Conservation (phyloP, 2,329 filamentous ascomycete genomes). For the Arthrobotrys musiformis region DNA sequence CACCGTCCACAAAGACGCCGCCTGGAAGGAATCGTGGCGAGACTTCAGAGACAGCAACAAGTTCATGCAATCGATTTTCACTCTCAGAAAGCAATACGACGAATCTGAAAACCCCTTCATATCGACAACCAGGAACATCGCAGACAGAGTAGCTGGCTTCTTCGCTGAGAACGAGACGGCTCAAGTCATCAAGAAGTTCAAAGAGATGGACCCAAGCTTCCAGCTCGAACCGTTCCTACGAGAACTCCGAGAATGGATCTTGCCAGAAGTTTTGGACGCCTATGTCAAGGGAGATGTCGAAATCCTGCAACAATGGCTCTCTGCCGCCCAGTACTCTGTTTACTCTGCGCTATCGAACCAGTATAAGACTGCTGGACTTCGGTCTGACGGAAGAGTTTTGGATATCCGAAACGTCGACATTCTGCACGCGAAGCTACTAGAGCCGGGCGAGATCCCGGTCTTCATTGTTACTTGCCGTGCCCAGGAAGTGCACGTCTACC, state of each 20-base stretch:
- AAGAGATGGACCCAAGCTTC: conserved; percentile 93
- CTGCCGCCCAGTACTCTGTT: conserved; percentile 93
- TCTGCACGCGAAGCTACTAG: conserved; percentile 79
- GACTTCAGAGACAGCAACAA: conserved; percentile 92
- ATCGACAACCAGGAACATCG: conserved; percentile 90
- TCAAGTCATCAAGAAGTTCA: conserved; percentile 97
- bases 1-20: conserved; percentile 94
- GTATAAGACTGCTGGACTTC: conserved; percentile 90
- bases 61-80: conserved; percentile 87
- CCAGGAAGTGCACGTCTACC: conserved; percentile 97
- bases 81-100: conserved; percentile 85
- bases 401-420: conserved; percentile 96
- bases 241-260: conserved; percentile 96
- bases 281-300: conserved; percentile 96
- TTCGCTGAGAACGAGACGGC: conserved; percentile 99
- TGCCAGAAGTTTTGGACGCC: conserved; percentile 95
- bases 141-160: conserved; percentile 90
- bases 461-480: conserved; percentile 97
- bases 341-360: conserved; percentile 97
- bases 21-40: conserved; percentile 98
- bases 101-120: conserved; percentile 98
- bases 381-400: conserved; percentile 92
- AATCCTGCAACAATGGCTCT: conserved; percentile 93
- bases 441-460: conserved; percentile 88
- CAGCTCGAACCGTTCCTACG: conserved; percentile 93